phyloP scores from a whole-genome alignment of 352 stramenopile species.

The Pythium periplocum region DNA sequence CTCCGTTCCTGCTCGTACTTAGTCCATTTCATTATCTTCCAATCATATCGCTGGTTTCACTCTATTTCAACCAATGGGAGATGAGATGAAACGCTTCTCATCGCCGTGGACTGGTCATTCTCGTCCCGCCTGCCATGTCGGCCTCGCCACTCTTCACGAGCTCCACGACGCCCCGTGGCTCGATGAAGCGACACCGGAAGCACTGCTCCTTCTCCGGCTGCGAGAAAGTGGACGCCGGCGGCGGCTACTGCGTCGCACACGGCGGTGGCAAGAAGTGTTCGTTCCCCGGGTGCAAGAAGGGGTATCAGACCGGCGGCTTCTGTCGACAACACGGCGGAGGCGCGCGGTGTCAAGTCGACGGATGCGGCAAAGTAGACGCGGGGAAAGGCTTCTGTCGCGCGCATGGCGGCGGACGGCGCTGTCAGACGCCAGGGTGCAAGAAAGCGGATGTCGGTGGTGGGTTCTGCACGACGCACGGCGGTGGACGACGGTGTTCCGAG shows the following conservation, averaged over 20 bases:
- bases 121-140: no score
- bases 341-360: conserved; percentile 63
- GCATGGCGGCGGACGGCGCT: conserved; percentile 72
- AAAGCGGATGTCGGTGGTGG: conserved; percentile 81
- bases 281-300: conserved; percentile 64
- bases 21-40: no score
- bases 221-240: conserved; percentile 69
- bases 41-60: no score
- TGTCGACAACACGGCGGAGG: conserved; percentile 70
- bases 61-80: no score
- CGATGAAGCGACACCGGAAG: conserved; percentile 3
- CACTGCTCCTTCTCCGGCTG: conserved; percentile 50
- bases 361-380: conserved; percentile 76
- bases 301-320: conserved; percentile 76
- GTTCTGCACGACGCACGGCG: conserved; percentile 76
- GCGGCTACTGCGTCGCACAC: conserved; percentile 79
- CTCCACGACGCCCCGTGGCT: no score
- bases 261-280: conserved; percentile 80
- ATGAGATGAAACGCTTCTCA: no score
- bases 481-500: conserved; percentile 62
- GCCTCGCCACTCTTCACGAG: no score
- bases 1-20: no score
- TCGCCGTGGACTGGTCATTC: no score
- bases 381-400: conserved; percentile 64
- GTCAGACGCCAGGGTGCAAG: conserved; percentile 38